Percentiles rank a stretch among this genome's conserved stretches.
Evolutionary conservation across 768 basidiomycete species (phyloP).

Genomic region (Rhodosporidiobolus sp.): DNA sequence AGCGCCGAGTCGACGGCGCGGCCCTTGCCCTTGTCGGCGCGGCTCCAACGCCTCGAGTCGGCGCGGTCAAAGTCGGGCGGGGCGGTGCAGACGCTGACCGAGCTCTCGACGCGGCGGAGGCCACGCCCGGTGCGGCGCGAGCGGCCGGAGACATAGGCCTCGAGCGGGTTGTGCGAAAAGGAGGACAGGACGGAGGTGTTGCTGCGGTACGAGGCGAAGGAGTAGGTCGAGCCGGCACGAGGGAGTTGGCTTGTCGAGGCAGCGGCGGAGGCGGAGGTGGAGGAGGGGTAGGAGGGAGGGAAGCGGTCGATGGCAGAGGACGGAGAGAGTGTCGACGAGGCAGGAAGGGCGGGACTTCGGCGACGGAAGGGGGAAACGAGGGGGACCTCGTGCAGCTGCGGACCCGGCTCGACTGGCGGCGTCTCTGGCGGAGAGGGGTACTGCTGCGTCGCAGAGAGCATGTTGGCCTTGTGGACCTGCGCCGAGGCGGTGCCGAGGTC

Average conservation of each 20-base stretch:
- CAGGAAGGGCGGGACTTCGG: neutral
- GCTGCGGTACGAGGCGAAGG: slow-evolving; percentile 10
- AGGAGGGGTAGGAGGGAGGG: neutral
- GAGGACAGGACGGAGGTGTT: slow-evolving; percentile 3
- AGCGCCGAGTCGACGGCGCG: slow-evolving; percentile 5
- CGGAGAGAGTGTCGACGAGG: neutral
- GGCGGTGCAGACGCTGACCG: slow-evolving; percentile 18
- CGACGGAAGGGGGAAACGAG: neutral
- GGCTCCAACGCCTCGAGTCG: neutral
- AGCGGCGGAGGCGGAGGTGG: neutral
- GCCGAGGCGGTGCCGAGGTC: neutral
- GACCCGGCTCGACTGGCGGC: neutral
- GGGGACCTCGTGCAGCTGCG: neutral
- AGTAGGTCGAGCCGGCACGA: neutral
- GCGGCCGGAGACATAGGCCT: neutral
- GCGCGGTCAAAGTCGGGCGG: slow-evolving; percentile 23
- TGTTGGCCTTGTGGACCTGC: neutral
- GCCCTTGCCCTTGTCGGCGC: slow-evolving; percentile 27
- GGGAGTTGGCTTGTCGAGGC: neutral
- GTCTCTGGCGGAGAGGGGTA: slow-evolving; percentile 25
- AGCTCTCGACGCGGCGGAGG: slow-evolving; percentile 3
- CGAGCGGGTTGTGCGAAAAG: slow-evolving; percentile 11
- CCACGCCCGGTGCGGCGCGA: neutral
- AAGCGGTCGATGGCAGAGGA: neutral
- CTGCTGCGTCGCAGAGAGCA: neutral